Evolutionary conservation across 2,329 filamentous ascomycete species (phyloP).

Genomic region (Hortaea werneckii): DNA sequence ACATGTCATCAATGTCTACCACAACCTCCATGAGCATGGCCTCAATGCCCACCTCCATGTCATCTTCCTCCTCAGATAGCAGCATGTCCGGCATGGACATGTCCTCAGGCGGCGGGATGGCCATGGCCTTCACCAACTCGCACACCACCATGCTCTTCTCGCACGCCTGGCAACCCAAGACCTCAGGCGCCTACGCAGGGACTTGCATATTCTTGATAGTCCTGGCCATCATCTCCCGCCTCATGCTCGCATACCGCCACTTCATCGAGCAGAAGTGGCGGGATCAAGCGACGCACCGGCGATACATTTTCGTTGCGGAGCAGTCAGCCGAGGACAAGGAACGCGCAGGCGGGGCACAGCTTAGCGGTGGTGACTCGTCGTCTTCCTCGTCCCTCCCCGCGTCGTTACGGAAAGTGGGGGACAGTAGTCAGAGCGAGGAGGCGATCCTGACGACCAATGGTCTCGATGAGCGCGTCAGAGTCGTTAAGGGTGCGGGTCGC

Average conservation of each 20-base stretch:
- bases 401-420: conserved; percentile 8
- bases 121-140: conserved; percentile 55
- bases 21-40: background rate
- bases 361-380: background rate
- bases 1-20: background rate
- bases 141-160: conserved; percentile 58
- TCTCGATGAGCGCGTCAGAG: conserved; percentile 67
- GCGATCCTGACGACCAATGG: conserved; percentile 64
- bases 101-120: conserved; percentile 29
- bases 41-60: background rate
- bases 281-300: conserved; percentile 59
- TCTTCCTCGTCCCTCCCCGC: too few species aligned
- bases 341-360: conserved; percentile 6
- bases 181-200: conserved; percentile 64
- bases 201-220: conserved; percentile 86
- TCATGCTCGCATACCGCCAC: conserved; percentile 59
- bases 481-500: conserved; percentile 47
- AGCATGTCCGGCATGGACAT: conserved; percentile 3
- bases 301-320: conserved; percentile 66
- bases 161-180: conserved; percentile 60
- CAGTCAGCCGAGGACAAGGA: conserved; percentile 41
- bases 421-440: conserved; percentile 45
- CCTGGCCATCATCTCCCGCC: conserved; percentile 60
- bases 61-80: background rate
- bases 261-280: conserved; percentile 57